These are phyloP conservation scores for Wickerhamomyces chaumierensis DNA, from an alignment of 805 yeast genomes.

Conservation along the genomic window DNA sequence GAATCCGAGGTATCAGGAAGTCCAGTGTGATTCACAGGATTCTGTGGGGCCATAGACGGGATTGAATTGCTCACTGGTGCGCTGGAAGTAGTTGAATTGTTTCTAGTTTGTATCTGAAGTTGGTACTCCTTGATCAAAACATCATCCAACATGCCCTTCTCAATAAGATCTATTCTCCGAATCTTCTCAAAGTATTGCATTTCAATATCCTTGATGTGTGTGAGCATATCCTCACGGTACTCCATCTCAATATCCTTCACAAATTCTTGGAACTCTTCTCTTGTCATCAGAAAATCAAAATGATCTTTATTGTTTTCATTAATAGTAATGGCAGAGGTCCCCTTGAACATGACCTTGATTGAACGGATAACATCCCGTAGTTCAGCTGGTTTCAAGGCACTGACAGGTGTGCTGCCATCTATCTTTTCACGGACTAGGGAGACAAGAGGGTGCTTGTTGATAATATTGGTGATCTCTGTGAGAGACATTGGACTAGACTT, in stretches of 20 bases:
- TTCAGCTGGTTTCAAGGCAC: constrained; percentile 4
- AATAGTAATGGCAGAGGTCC: constrained; percentile 14
- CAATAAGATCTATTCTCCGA: constrained; percentile 9
- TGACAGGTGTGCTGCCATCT: constrained; percentile 2
- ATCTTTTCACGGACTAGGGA: constrained; percentile 5
- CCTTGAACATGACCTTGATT: constrained; percentile 14
- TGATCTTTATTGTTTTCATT: constrained; percentile 13
- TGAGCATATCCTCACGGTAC: constrained; percentile 4
- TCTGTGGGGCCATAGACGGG: too few species aligned
- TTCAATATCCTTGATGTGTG: constrained; percentile 9
- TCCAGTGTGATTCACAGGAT: not conserved
- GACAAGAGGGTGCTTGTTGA: constrained; percentile 13
- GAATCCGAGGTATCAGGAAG: not conserved
- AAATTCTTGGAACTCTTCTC: constrained; percentile 11
- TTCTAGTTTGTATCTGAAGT: constrained; percentile 1
- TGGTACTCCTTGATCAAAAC: constrained; percentile 8
- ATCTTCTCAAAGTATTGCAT: constrained; percentile 4
- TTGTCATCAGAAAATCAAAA: constrained; percentile 13
- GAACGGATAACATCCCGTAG: constrained; percentile 16
- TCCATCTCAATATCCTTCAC: constrained; percentile 4
- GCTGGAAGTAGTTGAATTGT: not conserved
- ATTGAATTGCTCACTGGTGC: not conserved
- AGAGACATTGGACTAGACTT: constrained; percentile 6
- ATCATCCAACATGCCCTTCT: constrained; percentile 13
- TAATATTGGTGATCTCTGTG: constrained; percentile 12